Percentiles rank a stretch among this genome's conserved stretches.
Evolutionary conservation across 345 rosid genomes (phyloP).

Genomic region (Aurinia saxatilis): DNA sequence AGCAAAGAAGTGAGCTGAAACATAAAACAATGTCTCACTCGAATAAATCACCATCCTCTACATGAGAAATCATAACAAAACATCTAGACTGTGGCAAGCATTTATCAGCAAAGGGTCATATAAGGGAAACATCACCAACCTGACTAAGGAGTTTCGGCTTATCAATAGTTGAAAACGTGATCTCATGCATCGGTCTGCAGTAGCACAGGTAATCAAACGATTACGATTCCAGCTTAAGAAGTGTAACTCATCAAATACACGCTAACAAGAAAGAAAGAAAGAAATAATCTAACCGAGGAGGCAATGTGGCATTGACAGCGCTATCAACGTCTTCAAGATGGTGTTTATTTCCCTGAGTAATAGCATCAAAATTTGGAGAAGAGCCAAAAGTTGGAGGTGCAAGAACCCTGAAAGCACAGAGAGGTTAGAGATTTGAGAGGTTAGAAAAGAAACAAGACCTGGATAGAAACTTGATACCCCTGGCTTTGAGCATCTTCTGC

Average conservation of each 20-base stretch:
- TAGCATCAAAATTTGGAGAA: conserved; percentile 69
- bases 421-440: too few relatives aligned
- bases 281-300: conserved; percentile 15
- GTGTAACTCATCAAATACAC: too few relatives aligned
- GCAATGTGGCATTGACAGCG: conserved; percentile 22
- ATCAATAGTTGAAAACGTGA: conserved; percentile 90
- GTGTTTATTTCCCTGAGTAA: conserved; percentile 34
- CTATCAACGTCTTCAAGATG: conserved; percentile 27
- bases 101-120: too few relatives aligned
- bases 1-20: conserved; percentile 78
- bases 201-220: conserved; percentile 25
- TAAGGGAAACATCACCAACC: background rate
- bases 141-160: conserved; percentile 31
- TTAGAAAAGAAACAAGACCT: too few relatives aligned
- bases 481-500: conserved; percentile 78
- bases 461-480: conserved; percentile 37
- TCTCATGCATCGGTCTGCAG: conserved; percentile 96
- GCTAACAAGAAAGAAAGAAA: too few relatives aligned
- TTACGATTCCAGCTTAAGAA: background rate
- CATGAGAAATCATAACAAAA: background rate
- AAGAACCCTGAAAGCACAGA: conserved; percentile 38
- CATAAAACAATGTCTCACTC: conserved; percentile 14
- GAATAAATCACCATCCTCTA: background rate
- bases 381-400: conserved; percentile 98
- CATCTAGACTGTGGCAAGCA: too few relatives aligned